These are phyloP conservation scores for Diaporthe vexans DNA, from an alignment of 2,329 filamentous ascomycete species.

Conservation along the genomic window DNA sequence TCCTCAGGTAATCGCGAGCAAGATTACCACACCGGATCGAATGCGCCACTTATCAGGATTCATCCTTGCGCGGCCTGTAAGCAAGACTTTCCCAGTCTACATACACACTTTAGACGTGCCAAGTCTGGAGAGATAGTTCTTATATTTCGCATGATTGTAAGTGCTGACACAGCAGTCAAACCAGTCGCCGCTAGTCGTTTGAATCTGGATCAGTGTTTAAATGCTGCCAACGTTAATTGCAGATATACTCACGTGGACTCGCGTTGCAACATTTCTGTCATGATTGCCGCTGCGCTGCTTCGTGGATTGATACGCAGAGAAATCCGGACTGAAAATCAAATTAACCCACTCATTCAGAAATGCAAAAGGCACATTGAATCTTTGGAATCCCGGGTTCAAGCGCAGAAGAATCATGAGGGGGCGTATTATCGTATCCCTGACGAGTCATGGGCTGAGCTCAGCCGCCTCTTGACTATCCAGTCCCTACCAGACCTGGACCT, in stretches of 20 bases:
- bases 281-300: not conserved
- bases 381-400: too few species aligned
- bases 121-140: not conserved
- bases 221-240: not conserved
- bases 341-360: constrained; percentile 7
- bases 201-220: not conserved
- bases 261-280: not conserved
- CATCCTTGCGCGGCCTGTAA: constrained; percentile 19
- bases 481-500: constrained; percentile 18
- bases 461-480: not conserved
- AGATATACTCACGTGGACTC: not conserved
- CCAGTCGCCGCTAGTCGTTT: too few species aligned
- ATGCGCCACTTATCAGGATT: constrained; percentile 7
- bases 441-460: not conserved
- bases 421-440: not conserved
- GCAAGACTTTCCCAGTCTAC: not conserved
- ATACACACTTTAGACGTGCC: too few species aligned
- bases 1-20: too few species aligned
- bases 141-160: not conserved
- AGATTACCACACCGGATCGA: not conserved
- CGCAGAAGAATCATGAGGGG: not conserved
- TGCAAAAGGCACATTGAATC: not conserved
- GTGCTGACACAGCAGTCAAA: not conserved
- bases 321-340: not conserved
- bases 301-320: constrained; percentile 11